Evolutionary conservation across 768 basidiomycete genomes (phyloP).

Genomic region (Pholiota microspora): DNA sequence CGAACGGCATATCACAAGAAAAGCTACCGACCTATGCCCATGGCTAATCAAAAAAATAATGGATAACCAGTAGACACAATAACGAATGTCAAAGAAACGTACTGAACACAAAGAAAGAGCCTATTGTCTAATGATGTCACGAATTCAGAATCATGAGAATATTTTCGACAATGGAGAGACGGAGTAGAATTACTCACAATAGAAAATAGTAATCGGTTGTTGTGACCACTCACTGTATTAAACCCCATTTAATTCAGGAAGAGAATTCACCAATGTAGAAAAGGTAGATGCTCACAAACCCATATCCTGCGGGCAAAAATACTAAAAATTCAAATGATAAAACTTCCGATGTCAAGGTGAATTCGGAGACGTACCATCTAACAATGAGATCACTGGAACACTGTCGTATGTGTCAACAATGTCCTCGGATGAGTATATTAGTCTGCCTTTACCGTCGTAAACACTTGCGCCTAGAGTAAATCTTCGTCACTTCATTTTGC

Average conservation of each 20-base stretch:
- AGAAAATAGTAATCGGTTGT: slow-evolving; percentile 11
- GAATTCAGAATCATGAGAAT: background rate
- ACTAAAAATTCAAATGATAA: slow-evolving; percentile 5
- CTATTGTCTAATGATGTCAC: slow-evolving; percentile 3
- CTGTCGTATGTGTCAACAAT: background rate
- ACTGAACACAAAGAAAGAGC: slow-evolving; percentile 15
- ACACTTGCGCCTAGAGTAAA: slow-evolving; percentile 17
- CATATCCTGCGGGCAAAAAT: slow-evolving; percentile 25
- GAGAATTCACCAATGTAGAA: background rate
- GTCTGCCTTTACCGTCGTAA: slow-evolving; percentile 18
- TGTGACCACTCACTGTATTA: slow-evolving; percentile 16
- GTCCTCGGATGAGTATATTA: background rate
- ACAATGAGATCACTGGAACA: slow-evolving; percentile 22
- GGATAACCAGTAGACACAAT: background rate
- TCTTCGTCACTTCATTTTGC: background rate
- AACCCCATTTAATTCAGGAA: background rate
- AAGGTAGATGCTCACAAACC: slow-evolving; percentile 17
- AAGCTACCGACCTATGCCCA: slow-evolving; percentile 12
- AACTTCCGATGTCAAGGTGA: background rate
- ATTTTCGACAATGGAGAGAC: background rate
- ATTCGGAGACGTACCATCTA: slow-evolving; percentile 11
- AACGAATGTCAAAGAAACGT: background rate
- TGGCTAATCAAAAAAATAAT: slow-evolving; percentile 1
- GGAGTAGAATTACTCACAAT: slow-evolving; percentile 12
- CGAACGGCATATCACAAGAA: background rate